Percentiles rank a stretch among this genome's conserved stretches.
These are phyloP conservation scores for Penicillium sp. DNA, from an alignment of 2,329 filamentous ascomycete genomes.

Conservation along the genomic window DNA sequence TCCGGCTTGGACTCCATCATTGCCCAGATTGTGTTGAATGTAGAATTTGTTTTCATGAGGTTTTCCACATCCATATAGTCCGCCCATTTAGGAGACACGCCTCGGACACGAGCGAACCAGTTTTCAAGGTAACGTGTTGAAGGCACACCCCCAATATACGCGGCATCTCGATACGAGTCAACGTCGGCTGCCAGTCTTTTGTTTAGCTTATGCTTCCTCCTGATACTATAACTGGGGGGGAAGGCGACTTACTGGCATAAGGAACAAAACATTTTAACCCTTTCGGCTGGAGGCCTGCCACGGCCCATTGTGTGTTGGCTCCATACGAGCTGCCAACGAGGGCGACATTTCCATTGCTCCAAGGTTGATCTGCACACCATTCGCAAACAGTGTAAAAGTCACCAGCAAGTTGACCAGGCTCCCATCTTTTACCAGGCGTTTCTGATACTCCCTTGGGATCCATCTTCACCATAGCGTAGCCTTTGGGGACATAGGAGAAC, in stretches of 20 bases:
- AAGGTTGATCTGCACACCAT: neutral
- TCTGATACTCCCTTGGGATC: neutral
- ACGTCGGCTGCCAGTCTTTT: neutral
- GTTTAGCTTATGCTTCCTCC: neutral
- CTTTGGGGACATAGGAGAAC: neutral
- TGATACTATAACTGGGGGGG: neutral
- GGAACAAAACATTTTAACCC: neutral
- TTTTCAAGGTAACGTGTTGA: neutral
- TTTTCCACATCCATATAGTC: neutral
- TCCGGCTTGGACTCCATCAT: neutral
- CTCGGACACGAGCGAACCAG: neutral
- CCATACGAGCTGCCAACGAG: constrained; percentile 1
- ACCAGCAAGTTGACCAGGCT: constrained; percentile 1
- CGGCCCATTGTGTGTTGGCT: neutral
- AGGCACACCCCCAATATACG: neutral
- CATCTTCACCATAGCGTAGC: constrained; percentile 1
- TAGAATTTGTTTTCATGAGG: neutral
- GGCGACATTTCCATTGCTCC: neutral
- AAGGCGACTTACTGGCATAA: neutral
- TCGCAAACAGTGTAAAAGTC: neutral
- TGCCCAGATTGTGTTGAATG: neutral
- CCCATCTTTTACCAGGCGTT: neutral
- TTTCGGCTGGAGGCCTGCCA: neutral
- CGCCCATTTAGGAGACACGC: neutral
- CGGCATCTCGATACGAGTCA: neutral